These are phyloP conservation scores for Solanum paucissectum DNA, from an alignment of 257 asterid species.

Conservation along the genomic window DNA sequence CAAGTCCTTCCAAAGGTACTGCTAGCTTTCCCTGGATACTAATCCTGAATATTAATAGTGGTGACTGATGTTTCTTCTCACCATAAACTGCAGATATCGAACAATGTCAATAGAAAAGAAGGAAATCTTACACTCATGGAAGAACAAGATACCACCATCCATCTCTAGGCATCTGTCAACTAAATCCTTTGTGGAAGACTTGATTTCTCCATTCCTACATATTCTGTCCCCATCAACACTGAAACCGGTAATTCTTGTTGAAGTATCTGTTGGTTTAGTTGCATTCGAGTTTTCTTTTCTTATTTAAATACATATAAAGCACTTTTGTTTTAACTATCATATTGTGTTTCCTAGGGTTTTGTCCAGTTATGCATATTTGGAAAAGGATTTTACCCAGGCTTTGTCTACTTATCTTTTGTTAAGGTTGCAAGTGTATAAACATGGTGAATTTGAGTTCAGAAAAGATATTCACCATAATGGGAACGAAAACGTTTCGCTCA, in stretches of 20 bases:
- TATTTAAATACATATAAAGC: background rate
- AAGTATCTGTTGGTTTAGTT: background rate
- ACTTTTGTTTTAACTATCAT: background rate
- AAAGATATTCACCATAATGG: background rate
- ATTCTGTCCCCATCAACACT: slow-evolving; percentile 77
- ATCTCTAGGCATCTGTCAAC: slow-evolving; percentile 86
- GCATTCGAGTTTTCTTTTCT: slow-evolving; percentile 1
- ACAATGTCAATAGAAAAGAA: slow-evolving; percentile 52
- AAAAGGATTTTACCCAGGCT: background rate
- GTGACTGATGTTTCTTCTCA: slow-evolving; percentile 6
- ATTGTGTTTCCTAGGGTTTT: background rate
- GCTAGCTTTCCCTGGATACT: background rate
- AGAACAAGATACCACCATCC: slow-evolving; percentile 52
- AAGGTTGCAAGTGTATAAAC: background rate
- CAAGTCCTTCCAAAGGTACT: slow-evolving; percentile 79
- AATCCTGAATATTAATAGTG: background rate
- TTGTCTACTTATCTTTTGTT: background rate
- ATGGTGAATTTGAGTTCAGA: background rate
- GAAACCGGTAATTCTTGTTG: slow-evolving; percentile 60
- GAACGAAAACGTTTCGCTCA: background rate
- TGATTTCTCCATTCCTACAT: slow-evolving; percentile 68
- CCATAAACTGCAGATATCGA: slow-evolving; percentile 42
- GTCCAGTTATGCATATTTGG: background rate
- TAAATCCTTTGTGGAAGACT: slow-evolving; percentile 71
- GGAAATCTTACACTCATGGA: slow-evolving; percentile 76